phyloP scores from a whole-genome alignment of 108 stramenopile species.

The Schizochytrium sp. region DNA sequence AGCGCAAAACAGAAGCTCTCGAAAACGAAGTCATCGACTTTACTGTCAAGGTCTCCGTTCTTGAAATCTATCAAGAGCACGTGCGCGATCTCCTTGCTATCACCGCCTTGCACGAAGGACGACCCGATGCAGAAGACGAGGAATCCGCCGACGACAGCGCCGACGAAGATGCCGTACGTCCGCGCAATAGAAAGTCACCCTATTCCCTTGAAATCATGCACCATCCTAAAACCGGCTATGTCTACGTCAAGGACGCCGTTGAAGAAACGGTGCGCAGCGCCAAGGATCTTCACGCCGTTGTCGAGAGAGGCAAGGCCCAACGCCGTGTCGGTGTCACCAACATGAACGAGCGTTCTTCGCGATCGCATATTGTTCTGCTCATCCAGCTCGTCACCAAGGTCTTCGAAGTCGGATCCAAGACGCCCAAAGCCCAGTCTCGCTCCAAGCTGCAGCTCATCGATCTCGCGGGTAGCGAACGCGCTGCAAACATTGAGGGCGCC shows the following conservation, averaged over 20 bases:
- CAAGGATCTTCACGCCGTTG: constrained; percentile 57
- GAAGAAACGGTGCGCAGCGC: constrained; percentile 57
- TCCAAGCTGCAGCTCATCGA: constrained; percentile 63
- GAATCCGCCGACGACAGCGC: neutral
- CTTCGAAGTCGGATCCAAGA: constrained; percentile 28
- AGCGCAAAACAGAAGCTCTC: constrained; percentile 31
- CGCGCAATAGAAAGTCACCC: constrained; percentile 10
- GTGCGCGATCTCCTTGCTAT: constrained; percentile 30
- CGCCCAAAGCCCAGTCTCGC: neutral
- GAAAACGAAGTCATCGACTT: neutral
- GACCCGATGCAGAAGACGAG: neutral
- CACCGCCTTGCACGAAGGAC: neutral
- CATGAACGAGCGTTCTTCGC: constrained; percentile 67
- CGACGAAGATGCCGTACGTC: neutral
- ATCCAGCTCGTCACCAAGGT: constrained; percentile 60
- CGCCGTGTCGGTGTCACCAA: constrained; percentile 64
- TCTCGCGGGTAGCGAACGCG: constrained; percentile 72
- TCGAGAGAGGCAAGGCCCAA: constrained; percentile 62
- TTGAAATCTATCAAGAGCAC: constrained; percentile 33
- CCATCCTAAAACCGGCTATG: constrained; percentile 20
- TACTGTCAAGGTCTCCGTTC: neutral
- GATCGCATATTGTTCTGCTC: constrained; percentile 72
- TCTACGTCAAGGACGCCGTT: constrained; percentile 49
- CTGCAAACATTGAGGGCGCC: constrained; percentile 39
- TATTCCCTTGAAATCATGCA: constrained; percentile 32